Evolutionary conservation across 345 rosid genomes (phyloP), one percentile per base, ranked within the genome.

Genomic region (Odontarrhena argentea): DNA sequence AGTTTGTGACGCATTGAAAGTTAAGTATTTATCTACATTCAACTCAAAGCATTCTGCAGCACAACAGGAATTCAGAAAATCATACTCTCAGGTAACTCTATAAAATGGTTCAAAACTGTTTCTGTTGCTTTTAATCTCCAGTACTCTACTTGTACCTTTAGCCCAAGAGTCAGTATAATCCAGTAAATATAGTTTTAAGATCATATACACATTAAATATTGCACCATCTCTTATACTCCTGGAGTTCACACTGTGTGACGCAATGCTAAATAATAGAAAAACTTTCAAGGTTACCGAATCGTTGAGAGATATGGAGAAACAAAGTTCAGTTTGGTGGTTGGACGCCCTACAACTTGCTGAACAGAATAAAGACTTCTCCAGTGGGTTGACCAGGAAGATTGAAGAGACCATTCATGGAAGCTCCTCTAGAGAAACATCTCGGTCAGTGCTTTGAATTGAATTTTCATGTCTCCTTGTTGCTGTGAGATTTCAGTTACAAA

Each of bases 381-480:
- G 61, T 35, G 98, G 88, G 78, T 76, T 93, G 78, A 84, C 83
- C 10, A 83, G 85, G 81, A 93, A 86, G 81, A 83, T 86, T 77
- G 92, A 89, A 78, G 97, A 93, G 71, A 85, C 90, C 55, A 83
- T 90, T 76, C 70, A 83, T 54, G 86, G 86, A 78, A 72, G 73
- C 70, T 74, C 92, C 55, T 80, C 86, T 4, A 80, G 77, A 75
- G 69, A 69, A 50, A 41, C 80, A 46, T 76, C 83, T 41, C 56
- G 82, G 96, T 88, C 34, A 73, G 90, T 80, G 43, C 30, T 44
- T 66, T 37, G 43, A 12, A 26, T 15, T 59, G 61, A 47, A 25
- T 58, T 43, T 49, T 41, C 47, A 32, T 34, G 60, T 48, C 55
- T 46, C 57, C 38, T 63, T 63, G 36, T 57, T 40, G 14, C 48